These are phyloP conservation scores for Nakazawaea ambrosiae DNA, from an alignment of 805 yeast genomes.

Conservation along the genomic window DNA sequence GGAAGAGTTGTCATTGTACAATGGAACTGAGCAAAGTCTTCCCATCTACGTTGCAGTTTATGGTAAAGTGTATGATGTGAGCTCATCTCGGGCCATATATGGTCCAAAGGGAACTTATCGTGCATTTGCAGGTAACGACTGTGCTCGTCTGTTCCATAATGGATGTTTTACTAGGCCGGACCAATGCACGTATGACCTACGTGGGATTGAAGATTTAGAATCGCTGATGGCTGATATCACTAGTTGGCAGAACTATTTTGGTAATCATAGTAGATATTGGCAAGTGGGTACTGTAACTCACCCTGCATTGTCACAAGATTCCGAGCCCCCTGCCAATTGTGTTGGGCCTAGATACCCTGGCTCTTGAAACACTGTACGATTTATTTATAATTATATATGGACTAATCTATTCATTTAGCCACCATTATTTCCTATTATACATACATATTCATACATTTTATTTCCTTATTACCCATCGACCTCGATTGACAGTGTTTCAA, in stretches of 20 bases:
- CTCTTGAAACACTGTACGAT: no score
- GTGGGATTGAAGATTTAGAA: constrained; percentile 38
- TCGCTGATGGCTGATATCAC: constrained; percentile 32
- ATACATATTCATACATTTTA: constrained; percentile 14
- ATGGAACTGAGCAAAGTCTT: constrained; percentile 38
- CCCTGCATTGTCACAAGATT: constrained; percentile 30
- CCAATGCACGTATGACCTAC: constrained; percentile 58
- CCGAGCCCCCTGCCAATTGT: constrained; percentile 49
- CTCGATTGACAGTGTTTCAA: constrained; percentile 13
- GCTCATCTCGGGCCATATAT: constrained; percentile 40
- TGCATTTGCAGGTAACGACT: constrained; percentile 57
- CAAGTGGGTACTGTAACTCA: constrained; percentile 49
- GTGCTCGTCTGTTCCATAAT: constrained; percentile 62
- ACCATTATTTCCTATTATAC: neutral
- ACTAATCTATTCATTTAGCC: neutral
- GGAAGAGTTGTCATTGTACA: constrained; percentile 37
- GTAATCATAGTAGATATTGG: constrained; percentile 47
- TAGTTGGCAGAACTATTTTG: constrained; percentile 49
- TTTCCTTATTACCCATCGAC: constrained; percentile 12
- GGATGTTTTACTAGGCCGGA: constrained; percentile 53
- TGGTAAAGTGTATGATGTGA: constrained; percentile 62
- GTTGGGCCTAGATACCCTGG: constrained; percentile 14
- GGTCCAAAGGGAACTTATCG: constrained; percentile 54
- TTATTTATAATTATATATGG: neutral
- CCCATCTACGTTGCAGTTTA: constrained; percentile 57